Evolutionary conservation across 768 basidiomycete genomes (phyloP).

Genomic region (Coprinellus aureogranulatus): DNA sequence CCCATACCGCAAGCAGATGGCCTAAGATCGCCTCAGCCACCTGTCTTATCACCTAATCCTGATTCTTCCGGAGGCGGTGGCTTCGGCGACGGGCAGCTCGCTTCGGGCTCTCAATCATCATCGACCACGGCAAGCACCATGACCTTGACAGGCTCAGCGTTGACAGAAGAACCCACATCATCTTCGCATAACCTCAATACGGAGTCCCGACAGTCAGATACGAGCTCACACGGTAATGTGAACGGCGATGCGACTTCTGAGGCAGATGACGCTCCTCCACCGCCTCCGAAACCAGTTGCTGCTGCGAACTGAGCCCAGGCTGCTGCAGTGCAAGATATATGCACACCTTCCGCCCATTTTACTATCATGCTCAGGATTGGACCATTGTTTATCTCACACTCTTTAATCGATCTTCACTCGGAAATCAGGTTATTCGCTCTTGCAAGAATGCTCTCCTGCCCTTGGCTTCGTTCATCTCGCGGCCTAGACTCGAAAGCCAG

Average conservation of each 20-base stretch:
- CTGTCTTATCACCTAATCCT: slow-evolving; percentile 4
- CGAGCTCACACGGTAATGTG: not conserved
- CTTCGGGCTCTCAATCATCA: slow-evolving; percentile 3
- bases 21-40: slow-evolving; percentile 2
- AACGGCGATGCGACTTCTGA: not conserved
- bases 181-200: not conserved
- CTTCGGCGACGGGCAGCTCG: slow-evolving; percentile 10
- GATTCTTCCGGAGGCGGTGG: too few relatives aligned
- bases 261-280: not conserved
- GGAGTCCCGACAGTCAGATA: slow-evolving; percentile 11
- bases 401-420: not conserved
- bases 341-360: not conserved
- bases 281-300: not conserved
- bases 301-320: not conserved
- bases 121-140: slow-evolving; percentile 10
- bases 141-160: slow-evolving; percentile 1
- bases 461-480: too few relatives aligned
- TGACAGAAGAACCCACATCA: slow-evolving; percentile 2
- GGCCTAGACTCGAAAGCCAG: too few relatives aligned
- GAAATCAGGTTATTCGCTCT: not conserved
- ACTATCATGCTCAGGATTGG: slow-evolving; percentile 1
- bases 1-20: slow-evolving; percentile 18
- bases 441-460: not conserved
- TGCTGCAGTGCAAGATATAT: not conserved
- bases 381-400: not conserved